Evolutionary conservation across 1,284 basidiomycete genomes (phyloP).

Genomic region (Pascua sp.): DNA sequence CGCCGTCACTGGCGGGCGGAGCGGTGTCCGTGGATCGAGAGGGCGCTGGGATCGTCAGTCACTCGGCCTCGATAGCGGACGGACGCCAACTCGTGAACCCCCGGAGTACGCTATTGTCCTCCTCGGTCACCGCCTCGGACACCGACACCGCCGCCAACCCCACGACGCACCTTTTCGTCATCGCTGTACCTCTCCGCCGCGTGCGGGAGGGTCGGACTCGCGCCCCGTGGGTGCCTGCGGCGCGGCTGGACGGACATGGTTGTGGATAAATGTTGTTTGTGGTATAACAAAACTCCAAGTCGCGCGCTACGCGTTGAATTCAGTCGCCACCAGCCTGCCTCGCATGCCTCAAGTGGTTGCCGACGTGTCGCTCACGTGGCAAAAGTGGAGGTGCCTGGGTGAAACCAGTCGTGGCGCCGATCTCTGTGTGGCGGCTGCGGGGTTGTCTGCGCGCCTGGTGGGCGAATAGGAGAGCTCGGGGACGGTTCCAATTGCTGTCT

Average conservation of each 20-base stretch:
- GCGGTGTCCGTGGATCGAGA: neutral
- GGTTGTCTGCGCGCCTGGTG: too few relatives aligned
- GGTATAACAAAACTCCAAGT: neutral
- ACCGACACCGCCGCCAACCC: neutral
- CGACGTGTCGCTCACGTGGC: too few relatives aligned
- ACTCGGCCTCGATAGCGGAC: neutral
- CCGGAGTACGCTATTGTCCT: neutral
- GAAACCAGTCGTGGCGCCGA: too few relatives aligned
- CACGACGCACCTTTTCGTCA: conserved; percentile 17
- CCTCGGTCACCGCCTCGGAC: neutral
- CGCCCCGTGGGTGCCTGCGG: conserved; percentile 9
- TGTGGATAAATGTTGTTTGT: neutral
- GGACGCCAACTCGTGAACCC: too few relatives aligned
- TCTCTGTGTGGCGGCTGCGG: too few relatives aligned
- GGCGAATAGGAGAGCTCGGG: too few relatives aligned
- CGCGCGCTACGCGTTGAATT: too few relatives aligned
- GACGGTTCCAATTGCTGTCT: too few relatives aligned
- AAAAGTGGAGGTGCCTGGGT: too few relatives aligned
- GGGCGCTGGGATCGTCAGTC: conserved; percentile 2
- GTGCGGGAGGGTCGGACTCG: conserved; percentile 11
- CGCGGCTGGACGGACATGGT: conserved; percentile 18
- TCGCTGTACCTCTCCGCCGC: conserved; percentile 9
- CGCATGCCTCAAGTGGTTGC: too few relatives aligned
- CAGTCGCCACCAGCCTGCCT: too few relatives aligned
- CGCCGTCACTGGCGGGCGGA: conserved; percentile 12